Evolutionary conservation across 78 protist species (phyloP).

Genomic region (Salpingoeca rosetta): DNA sequence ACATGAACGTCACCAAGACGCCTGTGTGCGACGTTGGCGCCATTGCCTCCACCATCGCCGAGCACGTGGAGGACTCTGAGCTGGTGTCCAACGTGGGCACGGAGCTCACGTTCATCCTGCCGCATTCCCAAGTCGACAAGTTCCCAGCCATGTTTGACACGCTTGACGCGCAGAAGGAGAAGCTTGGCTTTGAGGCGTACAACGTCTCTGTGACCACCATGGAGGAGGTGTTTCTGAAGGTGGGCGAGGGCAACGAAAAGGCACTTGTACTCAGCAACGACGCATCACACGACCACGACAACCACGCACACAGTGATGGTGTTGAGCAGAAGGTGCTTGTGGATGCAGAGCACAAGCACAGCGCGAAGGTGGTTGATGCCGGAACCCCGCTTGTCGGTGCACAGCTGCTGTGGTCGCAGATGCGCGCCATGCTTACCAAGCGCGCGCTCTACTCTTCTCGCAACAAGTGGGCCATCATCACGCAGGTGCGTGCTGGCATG

Average conservation of each 20-base stretch:
- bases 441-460: slow-evolving; percentile 23
- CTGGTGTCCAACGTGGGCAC: neutral
- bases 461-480: neutral
- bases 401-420: too few relatives aligned
- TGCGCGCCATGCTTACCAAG: slow-evolving; percentile 16
- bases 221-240: slow-evolving; percentile 47
- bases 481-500: slow-evolving; percentile 17
- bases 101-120: neutral
- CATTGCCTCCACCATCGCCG: neutral
- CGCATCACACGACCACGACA: too few relatives aligned
- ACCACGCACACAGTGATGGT: too few relatives aligned
- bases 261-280: neutral
- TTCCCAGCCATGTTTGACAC: slow-evolving; percentile 10
- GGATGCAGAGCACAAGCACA: too few relatives aligned
- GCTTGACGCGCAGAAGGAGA: neutral
- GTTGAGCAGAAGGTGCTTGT: too few relatives aligned
- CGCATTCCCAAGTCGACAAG: neutral
- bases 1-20: slow-evolving; percentile 25
- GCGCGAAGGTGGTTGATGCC: too few relatives aligned
- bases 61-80: slow-evolving; percentile 4
- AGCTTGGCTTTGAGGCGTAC: slow-evolving; percentile 5
- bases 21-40: neutral
- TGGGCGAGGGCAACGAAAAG: slow-evolving; percentile 10
- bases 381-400: too few relatives aligned
- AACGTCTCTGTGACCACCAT: slow-evolving; percentile 33